These are phyloP conservation scores for Elaphomyces granulatus DNA, from an alignment of 495 filamentous ascomycete genomes.

Conservation along the genomic window DNA sequence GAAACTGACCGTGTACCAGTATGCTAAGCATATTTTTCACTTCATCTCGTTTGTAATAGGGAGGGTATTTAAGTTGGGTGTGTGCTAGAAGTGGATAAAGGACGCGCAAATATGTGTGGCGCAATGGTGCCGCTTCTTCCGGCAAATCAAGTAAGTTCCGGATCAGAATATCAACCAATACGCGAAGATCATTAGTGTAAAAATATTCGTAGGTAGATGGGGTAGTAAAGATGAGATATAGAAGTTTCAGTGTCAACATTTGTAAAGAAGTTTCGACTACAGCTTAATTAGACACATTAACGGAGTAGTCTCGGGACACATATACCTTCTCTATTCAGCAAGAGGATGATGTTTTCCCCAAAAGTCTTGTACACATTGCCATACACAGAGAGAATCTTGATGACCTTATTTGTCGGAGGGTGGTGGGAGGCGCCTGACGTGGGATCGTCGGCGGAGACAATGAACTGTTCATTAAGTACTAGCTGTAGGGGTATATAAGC, in stretches of 20 bases:
- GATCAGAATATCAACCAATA: slow-evolving; percentile 89
- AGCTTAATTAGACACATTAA: slow-evolving; percentile 11
- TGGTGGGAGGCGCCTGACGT: slow-evolving; percentile 22
- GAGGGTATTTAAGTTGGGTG: slow-evolving; percentile 72
- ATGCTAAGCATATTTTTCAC: slow-evolving; percentile 58
- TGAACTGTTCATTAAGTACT: slow-evolving; percentile 96
- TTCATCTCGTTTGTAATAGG: slow-evolving; percentile 86
- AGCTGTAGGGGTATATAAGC: slow-evolving; percentile 40
- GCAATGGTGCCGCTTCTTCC: slow-evolving; percentile 58
- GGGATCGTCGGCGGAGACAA: slow-evolving; percentile 55
- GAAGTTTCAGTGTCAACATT: slow-evolving; percentile 83
- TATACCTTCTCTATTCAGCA: slow-evolving; percentile 83
- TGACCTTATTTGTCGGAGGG: slow-evolving; percentile 78
- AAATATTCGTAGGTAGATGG: slow-evolving; percentile 90
- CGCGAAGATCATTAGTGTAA: slow-evolving; percentile 91
- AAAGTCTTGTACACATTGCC: slow-evolving; percentile 82
- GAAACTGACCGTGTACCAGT: slow-evolving; percentile 35
- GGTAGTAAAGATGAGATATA: slow-evolving; percentile 91
- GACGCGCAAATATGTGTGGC: slow-evolving; percentile 97
- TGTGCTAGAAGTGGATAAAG: slow-evolving; percentile 80
- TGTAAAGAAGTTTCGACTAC: slow-evolving; percentile 73
- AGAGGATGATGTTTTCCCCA: slow-evolving; percentile 91
- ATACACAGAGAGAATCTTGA: slow-evolving; percentile 70
- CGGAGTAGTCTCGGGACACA: not conserved
- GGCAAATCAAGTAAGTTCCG: slow-evolving; percentile 91